phyloP scores from a whole-genome alignment of 2,329 filamentous ascomycete species.

The Colletotrichum shisoi region DNA sequence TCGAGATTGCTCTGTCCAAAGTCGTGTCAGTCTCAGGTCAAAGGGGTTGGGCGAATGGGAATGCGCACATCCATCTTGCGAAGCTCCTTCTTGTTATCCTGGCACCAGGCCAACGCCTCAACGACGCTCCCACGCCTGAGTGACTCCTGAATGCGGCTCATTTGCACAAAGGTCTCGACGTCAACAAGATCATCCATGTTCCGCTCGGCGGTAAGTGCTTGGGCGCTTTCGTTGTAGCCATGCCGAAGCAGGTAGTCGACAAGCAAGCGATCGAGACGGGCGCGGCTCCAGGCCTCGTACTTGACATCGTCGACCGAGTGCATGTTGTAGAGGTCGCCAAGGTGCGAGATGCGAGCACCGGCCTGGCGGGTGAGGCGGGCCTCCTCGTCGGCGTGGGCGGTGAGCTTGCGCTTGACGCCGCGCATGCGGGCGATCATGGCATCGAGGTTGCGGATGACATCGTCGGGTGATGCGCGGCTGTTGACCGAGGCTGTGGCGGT shows the following conservation, averaged over 20 bases:
- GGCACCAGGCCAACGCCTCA: conserved; percentile 88
- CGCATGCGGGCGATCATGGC: conserved; percentile 85
- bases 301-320: conserved; percentile 86
- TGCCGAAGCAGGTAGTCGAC: conserved; percentile 91
- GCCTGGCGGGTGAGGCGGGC: conserved; percentile 76
- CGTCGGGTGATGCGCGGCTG: conserved; percentile 67
- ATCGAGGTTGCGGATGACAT: conserved; percentile 83
- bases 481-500: conserved; percentile 72
- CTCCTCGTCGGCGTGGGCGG: conserved; percentile 80
- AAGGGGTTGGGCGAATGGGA: not conserved
- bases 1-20: conserved; percentile 76
- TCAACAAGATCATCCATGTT: conserved; percentile 84
- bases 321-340: conserved; percentile 82
- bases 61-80: conserved; percentile 79
- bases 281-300: conserved; percentile 89
- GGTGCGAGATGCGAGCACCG: conserved; percentile 77
- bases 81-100: conserved; percentile 89
- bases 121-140: conserved; percentile 74
- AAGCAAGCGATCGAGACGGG: conserved; percentile 80
- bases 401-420: conserved; percentile 86
- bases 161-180: conserved; percentile 84
- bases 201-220: conserved; percentile 76
- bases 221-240: conserved; percentile 81
- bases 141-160: conserved; percentile 78
- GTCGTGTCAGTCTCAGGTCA: conserved; percentile 21